Evolutionary conservation across 495 filamentous ascomycete genomes (phyloP).

Genomic region (Aspergillus kassunensis): DNA sequence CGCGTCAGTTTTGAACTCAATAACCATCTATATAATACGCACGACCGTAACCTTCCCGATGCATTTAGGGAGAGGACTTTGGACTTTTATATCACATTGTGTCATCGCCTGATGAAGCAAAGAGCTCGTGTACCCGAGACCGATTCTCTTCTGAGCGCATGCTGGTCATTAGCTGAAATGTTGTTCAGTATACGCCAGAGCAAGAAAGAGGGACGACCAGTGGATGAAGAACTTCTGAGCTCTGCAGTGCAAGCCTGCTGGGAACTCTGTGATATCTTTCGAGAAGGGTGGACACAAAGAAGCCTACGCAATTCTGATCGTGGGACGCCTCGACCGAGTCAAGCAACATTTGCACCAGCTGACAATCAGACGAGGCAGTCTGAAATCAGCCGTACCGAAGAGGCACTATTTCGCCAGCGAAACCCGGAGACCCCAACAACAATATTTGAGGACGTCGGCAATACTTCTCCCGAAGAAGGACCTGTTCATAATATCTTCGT

Average conservation of each 20-base stretch:
- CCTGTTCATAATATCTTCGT: conserved; percentile 81
- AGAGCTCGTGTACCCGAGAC: conserved; percentile 69
- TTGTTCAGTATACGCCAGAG: conserved; percentile 87
- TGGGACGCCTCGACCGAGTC: conserved; percentile 78
- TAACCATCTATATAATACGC: conserved; percentile 89
- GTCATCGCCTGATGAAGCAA: conserved; percentile 92
- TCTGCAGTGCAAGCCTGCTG: conserved; percentile 90
- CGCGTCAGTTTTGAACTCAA: conserved; percentile 92
- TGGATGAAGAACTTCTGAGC: conserved; percentile 78
- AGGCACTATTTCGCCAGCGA: conserved; percentile 30
- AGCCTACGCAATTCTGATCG: conserved; percentile 80
- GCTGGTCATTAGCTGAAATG: conserved; percentile 91
- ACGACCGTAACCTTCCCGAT: conserved; percentile 79
- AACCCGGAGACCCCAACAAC: conserved; percentile 87
- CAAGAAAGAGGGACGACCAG: conserved; percentile 62
- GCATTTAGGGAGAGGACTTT: conserved; percentile 85
- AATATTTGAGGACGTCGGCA: conserved; percentile 80
- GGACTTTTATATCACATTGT: conserved; percentile 91
- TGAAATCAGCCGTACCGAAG: conserved; percentile 27
- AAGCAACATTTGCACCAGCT: conserved; percentile 62
- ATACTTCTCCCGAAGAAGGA: conserved; percentile 72
- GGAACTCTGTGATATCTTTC: conserved; percentile 91
- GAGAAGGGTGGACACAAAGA: conserved; percentile 88
- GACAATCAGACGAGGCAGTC: conserved; percentile 45
- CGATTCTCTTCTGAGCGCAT: conserved; percentile 76